phyloP scores from a whole-genome alignment of 75 land plant species.

The Pseudotsuga menziesii region DNA sequence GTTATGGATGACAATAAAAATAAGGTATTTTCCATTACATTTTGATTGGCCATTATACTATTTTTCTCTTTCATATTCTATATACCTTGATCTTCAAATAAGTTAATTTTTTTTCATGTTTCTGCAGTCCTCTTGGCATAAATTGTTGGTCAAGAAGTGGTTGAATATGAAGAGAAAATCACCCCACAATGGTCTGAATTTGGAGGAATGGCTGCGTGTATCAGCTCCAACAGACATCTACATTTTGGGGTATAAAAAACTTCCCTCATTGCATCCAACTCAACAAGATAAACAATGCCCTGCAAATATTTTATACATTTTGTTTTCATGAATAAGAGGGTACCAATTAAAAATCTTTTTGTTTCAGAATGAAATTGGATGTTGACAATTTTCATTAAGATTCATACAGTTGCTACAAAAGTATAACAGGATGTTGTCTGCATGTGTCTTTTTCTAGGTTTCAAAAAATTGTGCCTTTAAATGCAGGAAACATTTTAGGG shows the following conservation, averaged over 20 bases:
- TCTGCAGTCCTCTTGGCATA: constrained; percentile 37
- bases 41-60: not conserved
- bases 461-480: constrained; percentile 64
- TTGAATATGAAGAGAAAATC: constrained; percentile 30
- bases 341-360: not conserved
- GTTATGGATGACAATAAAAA: not conserved
- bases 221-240: constrained; percentile 25
- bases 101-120: not conserved
- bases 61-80: not conserved
- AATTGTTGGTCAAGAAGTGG: constrained; percentile 48
- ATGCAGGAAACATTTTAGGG: constrained; percentile 53
- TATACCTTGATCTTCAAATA: not conserved
- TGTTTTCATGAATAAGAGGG: not conserved
- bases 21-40: not conserved
- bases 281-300: not conserved
- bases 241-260: constrained; percentile 16
- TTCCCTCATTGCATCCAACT: not conserved
- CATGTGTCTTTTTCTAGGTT: constrained; percentile 30
- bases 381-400: not conserved
- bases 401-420: not conserved
- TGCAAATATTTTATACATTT: not conserved
- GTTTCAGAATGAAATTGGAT: constrained; percentile 3
- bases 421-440: not conserved
- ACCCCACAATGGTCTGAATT: constrained; percentile 18
- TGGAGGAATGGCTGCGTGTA: constrained; percentile 28